Conservation (phyloP, 1,284 basidiomycete genomes). For the Sanghuangporus baumii region DNA sequence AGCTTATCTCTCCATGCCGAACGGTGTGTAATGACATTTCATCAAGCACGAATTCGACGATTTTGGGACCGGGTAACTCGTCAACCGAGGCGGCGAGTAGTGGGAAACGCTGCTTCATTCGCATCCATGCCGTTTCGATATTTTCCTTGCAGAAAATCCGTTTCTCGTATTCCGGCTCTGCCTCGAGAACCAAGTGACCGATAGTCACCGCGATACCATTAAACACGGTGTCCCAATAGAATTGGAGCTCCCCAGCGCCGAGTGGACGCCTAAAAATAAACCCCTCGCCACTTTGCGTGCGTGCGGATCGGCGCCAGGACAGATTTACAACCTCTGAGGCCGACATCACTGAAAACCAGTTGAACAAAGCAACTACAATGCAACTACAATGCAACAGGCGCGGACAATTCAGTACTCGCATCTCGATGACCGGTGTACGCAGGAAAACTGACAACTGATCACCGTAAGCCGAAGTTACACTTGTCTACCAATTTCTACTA, state of each 20-base stretch:
- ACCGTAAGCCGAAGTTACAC: not conserved
- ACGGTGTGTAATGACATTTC: slow-evolving; percentile 27
- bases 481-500: no score
- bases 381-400: no score
- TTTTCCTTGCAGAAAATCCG: slow-evolving; percentile 26
- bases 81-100: slow-evolving; percentile 38
- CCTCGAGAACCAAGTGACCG: slow-evolving; percentile 27
- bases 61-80: slow-evolving; percentile 24
- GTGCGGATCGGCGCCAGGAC: not conserved
- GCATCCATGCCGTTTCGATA: slow-evolving; percentile 35
- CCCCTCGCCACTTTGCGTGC: not conserved
- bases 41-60: slow-evolving; percentile 35
- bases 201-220: slow-evolving; percentile 41
- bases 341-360: not conserved
- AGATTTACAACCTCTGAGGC: not conserved
- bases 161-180: slow-evolving; percentile 17
- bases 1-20: slow-evolving; percentile 33
- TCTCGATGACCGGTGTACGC: not conserved
- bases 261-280: slow-evolving; percentile 21
- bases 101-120: slow-evolving; percentile 41
- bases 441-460: not conserved
- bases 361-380: no score
- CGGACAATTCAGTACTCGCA: not conserved
- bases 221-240: slow-evolving; percentile 40
- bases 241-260: slow-evolving; percentile 36